Evolutionary conservation across 2,329 filamentous ascomycete species (phyloP), one percentile per base, ranked within the genome.

Genomic region (Aspergillus sp.): DNA sequence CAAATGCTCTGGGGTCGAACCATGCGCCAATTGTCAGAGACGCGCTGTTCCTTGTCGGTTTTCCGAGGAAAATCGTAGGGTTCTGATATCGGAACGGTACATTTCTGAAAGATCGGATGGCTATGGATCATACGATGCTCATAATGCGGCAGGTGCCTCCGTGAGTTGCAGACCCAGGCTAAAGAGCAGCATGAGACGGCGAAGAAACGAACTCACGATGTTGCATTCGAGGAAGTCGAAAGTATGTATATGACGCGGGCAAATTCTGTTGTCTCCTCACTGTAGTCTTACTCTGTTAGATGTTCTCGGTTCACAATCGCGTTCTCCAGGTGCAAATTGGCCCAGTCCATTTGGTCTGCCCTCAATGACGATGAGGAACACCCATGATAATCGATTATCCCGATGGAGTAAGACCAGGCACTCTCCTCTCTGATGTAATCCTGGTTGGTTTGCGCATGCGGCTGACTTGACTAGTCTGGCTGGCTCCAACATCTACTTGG

Each of bases 1-100:
- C 54, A 75, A 74, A 65, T 79, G 77, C 66, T 74, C 75, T 8
- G 77, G 76, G 21, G 58, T 66, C n/a, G 65, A 72, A 32, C 77
- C 77, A 5, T 80, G 78, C 61, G 69, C 41, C 19, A 66, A 66
- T 55, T 67, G 65, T 39, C 60, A 62, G n/a, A 56, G 65, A 23
- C 64, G 65, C 8, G 12, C 52, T n/a, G 55, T 76, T 1, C 62
- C 61, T 19, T 78, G 76, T 54, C 69, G 60, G 5, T 78, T 76
- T 28, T 62, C 65, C 1, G 72, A 75, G 1, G 67, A 52, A 19
- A 48, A 65, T 3, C 65, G 60, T 32, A 75, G 69, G 52, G 65
- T 76, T 6, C 61, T 69, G 30, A 71, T 76, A 10, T 68, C 72
- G 13, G 72, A 76, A 52, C 75, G 67, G 74, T 76, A 23, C 6